Base-by-base conservation (phyloP, 352 stramenopile genomes). In the Globisporangium echinulatum region DNA sequence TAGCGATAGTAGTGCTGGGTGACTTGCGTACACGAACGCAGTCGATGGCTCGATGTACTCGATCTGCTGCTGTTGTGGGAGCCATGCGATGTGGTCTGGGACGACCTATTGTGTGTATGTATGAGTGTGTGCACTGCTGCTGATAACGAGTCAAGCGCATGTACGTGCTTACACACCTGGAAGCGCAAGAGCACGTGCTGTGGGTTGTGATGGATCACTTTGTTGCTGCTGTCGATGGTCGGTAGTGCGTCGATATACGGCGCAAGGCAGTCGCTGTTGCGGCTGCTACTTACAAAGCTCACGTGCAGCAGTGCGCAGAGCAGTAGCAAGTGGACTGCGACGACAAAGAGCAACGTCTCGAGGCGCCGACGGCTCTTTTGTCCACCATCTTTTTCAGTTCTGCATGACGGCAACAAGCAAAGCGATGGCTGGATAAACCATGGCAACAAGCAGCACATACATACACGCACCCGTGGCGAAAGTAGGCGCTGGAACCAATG, bases 1-100 rank as follows among this genome's bases (percentile, higher is more conserved):
- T 37, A 96, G 72, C 54, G 84, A 74, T n/a, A 96, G 68, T 3
- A 92, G 63, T 19, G 70, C 83, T 25, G 76, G 85, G 50, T 92
- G 70, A 6, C 79, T 64, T 0, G 80, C 84, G 59, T 81, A 96
- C 5, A 95, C 66, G 61, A 77, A 92, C 25, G 79, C 69, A 61
- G 10, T 62, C 48, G n/a, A 54, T 52, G 58, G 69, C 56, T 8
- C 10, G 61, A 14, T 44, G 17, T 65, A 59, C 0, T 38, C 19
- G 25, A 54, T 43, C 33, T 49, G 13, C n/a, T 38, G 7, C 38
- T 50, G 47, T 8, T 43, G 47, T 52, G 49, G 5, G 25, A 57
- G 42, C 49, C 57, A 57, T 37, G 11, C 15, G 14, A 39, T 19
- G 7, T 56, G 11, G 13, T 56, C 58, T 15, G 51, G 43, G 7